phyloP scores from a whole-genome alignment of 2,329 filamentous ascomycete species.

The Chalaropsis ovoidea region DNA sequence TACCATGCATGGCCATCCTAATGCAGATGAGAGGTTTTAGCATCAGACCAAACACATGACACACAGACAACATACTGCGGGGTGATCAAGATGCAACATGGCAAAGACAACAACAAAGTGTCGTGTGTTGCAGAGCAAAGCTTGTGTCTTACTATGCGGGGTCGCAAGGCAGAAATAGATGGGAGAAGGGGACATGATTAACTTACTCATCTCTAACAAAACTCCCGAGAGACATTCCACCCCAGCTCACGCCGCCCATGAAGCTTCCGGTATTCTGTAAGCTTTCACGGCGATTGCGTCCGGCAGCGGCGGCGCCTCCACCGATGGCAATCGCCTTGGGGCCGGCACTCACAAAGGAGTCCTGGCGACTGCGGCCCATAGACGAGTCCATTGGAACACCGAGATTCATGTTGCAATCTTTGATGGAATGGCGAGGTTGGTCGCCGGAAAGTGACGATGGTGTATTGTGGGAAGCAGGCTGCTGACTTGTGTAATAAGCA shows the following conservation, averaged over 20 bases:
- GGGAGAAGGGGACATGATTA: slow-evolving; percentile 16
- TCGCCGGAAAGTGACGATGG: not conserved
- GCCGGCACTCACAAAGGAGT: slow-evolving; percentile 56
- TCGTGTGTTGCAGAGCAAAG: not conserved
- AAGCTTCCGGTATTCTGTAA: slow-evolving; percentile 47
- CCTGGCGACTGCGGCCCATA: slow-evolving; percentile 49
- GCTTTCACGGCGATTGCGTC: slow-evolving; percentile 50
- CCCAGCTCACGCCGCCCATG: slow-evolving; percentile 89
- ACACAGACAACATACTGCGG: slow-evolving; percentile 15
- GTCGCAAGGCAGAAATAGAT: slow-evolving; percentile 13
- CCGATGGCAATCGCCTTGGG: slow-evolving; percentile 58
- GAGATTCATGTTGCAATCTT: slow-evolving; percentile 46
- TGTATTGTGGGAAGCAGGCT: not conserved
- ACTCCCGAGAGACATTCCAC: slow-evolving; percentile 87
- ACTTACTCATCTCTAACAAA: slow-evolving; percentile 97
- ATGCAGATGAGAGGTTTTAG: slow-evolving; percentile 28
- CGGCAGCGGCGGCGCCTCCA: slow-evolving; percentile 52
- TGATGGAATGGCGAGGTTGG: slow-evolving; percentile 28
- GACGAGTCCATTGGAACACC: slow-evolving; percentile 47
- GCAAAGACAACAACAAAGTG: not conserved
- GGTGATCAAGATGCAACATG: slow-evolving; percentile 7
- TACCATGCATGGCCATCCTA: slow-evolving; percentile 91
- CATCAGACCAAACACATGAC: slow-evolving; percentile 12
- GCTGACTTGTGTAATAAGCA: not conserved
- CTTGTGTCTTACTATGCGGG: not conserved